Conservation (phyloP, 202 grass and related monocot species). For the Hordeum pubiflorum region DNA sequence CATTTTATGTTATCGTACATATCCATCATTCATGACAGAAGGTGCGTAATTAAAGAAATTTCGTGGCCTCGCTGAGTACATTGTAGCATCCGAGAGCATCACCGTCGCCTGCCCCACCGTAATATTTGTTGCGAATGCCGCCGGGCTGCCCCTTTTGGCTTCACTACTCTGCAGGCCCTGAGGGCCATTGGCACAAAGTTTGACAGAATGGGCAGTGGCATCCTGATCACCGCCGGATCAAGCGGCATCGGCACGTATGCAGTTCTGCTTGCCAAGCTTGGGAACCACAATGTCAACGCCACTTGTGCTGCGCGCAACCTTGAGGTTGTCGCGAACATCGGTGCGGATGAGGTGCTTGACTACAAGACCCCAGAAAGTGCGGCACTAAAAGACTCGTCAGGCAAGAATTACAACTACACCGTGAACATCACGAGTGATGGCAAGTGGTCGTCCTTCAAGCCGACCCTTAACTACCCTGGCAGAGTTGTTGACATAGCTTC, state of each 20-base stretch:
- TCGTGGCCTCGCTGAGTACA: conserved; percentile 43
- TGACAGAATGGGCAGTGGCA: conserved; percentile 13
- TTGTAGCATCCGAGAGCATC: conserved; percentile 10
- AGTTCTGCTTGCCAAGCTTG: conserved; percentile 23
- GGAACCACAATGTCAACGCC: conserved; percentile 34
- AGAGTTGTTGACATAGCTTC: conserved; percentile 38
- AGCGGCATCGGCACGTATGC: conserved; percentile 10
- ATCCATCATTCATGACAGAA: neutral
- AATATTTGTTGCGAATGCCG: conserved; percentile 20
- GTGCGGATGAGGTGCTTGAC: conserved; percentile 46
- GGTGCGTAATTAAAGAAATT: conserved; percentile 27
- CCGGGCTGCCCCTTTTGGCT: conserved; percentile 25
- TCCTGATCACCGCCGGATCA: conserved; percentile 18
- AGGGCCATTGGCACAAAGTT: conserved; percentile 19
- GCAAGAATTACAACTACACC: conserved; percentile 37
- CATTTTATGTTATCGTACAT: too few relatives aligned
- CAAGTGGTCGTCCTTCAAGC: conserved; percentile 31
- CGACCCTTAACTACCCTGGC: conserved; percentile 6
- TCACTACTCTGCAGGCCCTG: conserved; percentile 30
- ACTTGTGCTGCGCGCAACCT: conserved; percentile 42
- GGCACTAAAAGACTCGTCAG: conserved; percentile 7
- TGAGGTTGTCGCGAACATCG: conserved; percentile 24
- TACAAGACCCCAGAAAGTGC: conserved; percentile 31
- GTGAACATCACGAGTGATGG: conserved; percentile 22
- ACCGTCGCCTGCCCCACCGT: neutral